Evolutionary conservation across 768 basidiomycete genomes (phyloP).

Genomic region (Piloderma croceum): DNA sequence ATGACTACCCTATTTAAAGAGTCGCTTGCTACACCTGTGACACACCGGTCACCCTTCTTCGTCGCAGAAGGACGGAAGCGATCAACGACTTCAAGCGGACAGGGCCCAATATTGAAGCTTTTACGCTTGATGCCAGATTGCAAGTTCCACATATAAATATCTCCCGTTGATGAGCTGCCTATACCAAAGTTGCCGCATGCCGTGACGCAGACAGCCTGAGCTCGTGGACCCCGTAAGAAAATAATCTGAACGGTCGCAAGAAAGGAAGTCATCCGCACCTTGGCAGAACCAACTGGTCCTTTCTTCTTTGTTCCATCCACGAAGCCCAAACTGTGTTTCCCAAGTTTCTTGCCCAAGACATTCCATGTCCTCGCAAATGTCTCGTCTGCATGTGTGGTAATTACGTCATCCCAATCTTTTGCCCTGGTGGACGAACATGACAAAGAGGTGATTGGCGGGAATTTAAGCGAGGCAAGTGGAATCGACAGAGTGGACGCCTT

Average conservation of each 20-base stretch:
- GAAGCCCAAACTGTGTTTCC: constrained; percentile 67
- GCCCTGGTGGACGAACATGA: constrained; percentile 74
- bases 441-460: constrained; percentile 71
- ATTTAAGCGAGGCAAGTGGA: constrained; percentile 76
- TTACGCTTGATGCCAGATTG: constrained; percentile 87
- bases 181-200: constrained; percentile 96
- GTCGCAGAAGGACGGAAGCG: constrained; percentile 34
- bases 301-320: constrained; percentile 45
- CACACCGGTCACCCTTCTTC: constrained; percentile 45
- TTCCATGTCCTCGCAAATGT: constrained; percentile 83
- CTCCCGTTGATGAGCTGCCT: constrained; percentile 74
- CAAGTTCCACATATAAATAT: constrained; percentile 92
- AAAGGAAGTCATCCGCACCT: constrained; percentile 54
- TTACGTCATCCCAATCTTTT: constrained; percentile 96
- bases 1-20: constrained; percentile 76
- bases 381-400: constrained; percentile 87
- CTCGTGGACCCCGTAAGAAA: constrained; percentile 1
- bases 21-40: constrained; percentile 85
- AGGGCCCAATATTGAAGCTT: constrained; percentile 62
- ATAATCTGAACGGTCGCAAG: too few relatives aligned
- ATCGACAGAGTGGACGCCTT: constrained; percentile 77
- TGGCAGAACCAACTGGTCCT: constrained; percentile 55
- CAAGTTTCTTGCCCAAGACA: constrained; percentile 73
- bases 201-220: constrained; percentile 78
- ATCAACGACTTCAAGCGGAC: constrained; percentile 48